Conservation (phyloP, 176 grass and related monocot species). For the Oryza punctata region DNA sequence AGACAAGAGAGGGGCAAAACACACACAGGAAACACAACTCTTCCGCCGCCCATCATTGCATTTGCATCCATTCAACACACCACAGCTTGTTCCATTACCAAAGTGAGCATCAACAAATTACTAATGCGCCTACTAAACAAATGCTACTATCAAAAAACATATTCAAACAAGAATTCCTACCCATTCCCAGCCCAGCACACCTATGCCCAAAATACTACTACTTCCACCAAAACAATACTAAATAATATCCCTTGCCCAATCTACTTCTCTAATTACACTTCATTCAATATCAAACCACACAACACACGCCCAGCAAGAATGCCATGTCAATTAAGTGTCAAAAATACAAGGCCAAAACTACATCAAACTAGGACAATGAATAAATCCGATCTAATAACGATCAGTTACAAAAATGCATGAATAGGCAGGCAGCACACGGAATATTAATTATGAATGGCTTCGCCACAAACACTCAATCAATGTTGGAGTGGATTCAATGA, state of each 20-base stretch:
- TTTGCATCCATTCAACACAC: background rate
- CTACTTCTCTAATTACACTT: slow-evolving; percentile 17
- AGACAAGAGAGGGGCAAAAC: no score
- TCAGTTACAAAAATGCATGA: slow-evolving; percentile 32
- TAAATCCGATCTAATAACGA: background rate
- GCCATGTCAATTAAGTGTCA: background rate
- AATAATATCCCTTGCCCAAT: no score
- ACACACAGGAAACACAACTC: no score
- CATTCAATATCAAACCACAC: background rate
- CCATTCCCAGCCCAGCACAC: background rate
- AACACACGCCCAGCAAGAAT: background rate
- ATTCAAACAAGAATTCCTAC: background rate
- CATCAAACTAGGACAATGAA: background rate
- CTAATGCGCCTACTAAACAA: background rate
- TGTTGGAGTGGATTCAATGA: background rate
- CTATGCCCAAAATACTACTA: background rate
- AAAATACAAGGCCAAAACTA: background rate
- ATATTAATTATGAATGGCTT: background rate
- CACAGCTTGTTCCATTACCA: background rate
- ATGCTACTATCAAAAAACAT: background rate
- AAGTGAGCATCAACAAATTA: background rate
- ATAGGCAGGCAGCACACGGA: background rate
- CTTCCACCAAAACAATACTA: background rate
- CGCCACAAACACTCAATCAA: background rate
- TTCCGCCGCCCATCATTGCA: no score